Conservation (phyloP, 176 grass and related monocot genomes). For the Oryza longistaminata region DNA sequence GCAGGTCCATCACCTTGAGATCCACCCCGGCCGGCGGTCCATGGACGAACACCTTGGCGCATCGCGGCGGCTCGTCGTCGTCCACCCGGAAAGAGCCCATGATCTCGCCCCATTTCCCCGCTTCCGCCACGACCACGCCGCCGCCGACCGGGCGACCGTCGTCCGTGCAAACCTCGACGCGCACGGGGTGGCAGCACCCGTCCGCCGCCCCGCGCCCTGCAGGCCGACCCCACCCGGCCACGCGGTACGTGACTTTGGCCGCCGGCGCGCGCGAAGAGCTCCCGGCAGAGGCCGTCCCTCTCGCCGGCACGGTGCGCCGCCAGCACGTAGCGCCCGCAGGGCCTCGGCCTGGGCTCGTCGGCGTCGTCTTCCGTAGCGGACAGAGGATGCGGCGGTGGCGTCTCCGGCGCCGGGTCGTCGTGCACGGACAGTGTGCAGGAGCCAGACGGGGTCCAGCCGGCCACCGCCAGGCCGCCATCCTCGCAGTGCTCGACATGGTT, state of each 20-base stretch:
- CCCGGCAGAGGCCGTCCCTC: conserved; percentile 50
- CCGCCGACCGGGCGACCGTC: conserved; percentile 30
- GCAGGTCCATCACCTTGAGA: conserved; percentile 64
- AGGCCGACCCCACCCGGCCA: conserved; percentile 55
- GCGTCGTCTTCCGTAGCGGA: background rate
- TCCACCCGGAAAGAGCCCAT: conserved; percentile 62
- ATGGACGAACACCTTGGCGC: conserved; percentile 46
- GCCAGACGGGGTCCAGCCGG: conserved; percentile 52
- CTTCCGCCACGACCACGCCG: conserved; percentile 30
- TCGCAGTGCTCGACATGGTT: conserved; percentile 41
- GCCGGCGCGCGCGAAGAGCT: conserved; percentile 16
- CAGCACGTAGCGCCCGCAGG: conserved; percentile 52
- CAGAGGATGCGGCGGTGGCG: background rate
- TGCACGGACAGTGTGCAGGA: conserved; percentile 38
- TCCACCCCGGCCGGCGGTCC: conserved; percentile 55
- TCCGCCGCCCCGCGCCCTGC: background rate
- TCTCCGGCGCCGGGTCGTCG: conserved; percentile 14
- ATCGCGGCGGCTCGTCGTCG: conserved; percentile 36
- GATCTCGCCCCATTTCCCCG: conserved; percentile 54
- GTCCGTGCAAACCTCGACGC: conserved; percentile 31
- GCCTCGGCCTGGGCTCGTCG: conserved; percentile 4
- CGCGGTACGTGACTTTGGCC: conserved; percentile 56
- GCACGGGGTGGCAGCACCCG: conserved; percentile 29
- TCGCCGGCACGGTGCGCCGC: conserved; percentile 38
- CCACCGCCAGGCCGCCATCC: conserved; percentile 8